Evolutionary conservation across 2,329 filamentous ascomycete genomes (phyloP).

Genomic region (Aspergillus sp.): DNA sequence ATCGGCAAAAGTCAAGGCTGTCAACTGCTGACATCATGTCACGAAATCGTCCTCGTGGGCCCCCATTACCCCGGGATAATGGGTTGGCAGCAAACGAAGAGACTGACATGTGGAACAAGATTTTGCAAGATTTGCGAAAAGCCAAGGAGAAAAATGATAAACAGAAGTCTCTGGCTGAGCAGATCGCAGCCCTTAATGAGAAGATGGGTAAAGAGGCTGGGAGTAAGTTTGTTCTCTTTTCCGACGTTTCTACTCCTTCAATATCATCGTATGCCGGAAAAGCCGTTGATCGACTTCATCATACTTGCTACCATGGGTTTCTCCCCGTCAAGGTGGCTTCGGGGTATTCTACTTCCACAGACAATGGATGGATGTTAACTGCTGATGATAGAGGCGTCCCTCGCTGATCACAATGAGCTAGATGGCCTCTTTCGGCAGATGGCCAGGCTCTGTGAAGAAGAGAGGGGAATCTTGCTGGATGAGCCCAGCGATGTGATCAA

Average conservation of each 20-base stretch:
- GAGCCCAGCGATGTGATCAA: conserved; percentile 45
- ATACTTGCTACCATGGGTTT: too few species aligned
- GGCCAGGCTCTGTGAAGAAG: conserved; percentile 41
- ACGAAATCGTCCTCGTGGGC: conserved; percentile 34
- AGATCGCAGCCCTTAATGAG: conserved; percentile 36
- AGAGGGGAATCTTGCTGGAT: conserved; percentile 40
- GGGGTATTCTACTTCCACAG: too few species aligned
- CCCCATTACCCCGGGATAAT: conserved; percentile 32
- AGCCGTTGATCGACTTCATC: neutral
- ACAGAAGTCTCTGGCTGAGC: conserved; percentile 30
- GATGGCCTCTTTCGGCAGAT: conserved; percentile 40
- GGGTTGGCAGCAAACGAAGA: conserved; percentile 38
- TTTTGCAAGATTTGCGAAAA: conserved; percentile 35
- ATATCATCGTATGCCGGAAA: neutral
- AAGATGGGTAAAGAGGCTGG: conserved; percentile 36
- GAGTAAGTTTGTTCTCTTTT: conserved; percentile 26
- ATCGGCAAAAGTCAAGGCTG: conserved; percentile 4
- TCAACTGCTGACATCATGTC: conserved; percentile 24
- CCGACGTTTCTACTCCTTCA: neutral
- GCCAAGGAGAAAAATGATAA: conserved; percentile 39
- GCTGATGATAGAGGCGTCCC: conserved; percentile 23
- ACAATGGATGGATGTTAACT: conserved; percentile 7
- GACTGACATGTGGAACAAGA: conserved; percentile 39
- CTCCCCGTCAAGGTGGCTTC: too few species aligned
- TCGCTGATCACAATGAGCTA: conserved; percentile 37